Conservation (phyloP, 2,329 filamentous ascomycete genomes). For the Penicillium sumatraense region DNA sequence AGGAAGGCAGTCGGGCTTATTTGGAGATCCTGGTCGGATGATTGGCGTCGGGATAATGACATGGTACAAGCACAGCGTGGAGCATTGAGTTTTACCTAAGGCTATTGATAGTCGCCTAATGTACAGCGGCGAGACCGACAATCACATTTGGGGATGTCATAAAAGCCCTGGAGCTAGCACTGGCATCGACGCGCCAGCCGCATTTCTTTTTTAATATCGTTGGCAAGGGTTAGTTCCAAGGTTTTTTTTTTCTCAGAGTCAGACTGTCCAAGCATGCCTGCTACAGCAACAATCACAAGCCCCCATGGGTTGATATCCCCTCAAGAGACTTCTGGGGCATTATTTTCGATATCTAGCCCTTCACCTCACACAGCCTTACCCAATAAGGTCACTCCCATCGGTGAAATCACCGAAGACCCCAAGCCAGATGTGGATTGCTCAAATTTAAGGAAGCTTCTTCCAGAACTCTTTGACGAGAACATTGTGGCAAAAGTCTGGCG, state of each 20-base stretch:
- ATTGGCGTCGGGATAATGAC: background rate
- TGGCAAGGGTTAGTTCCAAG: conserved; percentile 1
- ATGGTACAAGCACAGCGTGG: background rate
- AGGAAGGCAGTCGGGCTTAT: background rate
- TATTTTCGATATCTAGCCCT: background rate
- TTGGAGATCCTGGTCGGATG: background rate
- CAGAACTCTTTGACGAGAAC: background rate
- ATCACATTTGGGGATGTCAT: conserved; percentile 3
- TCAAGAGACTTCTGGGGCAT: background rate
- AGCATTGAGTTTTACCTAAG: background rate
- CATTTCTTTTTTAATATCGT: background rate
- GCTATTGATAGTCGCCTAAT: background rate
- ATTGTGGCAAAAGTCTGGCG: conserved; percentile 18
- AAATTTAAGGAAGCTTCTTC: background rate
- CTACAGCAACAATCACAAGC: background rate
- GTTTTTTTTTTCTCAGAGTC: conserved; percentile 18
- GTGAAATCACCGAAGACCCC: background rate
- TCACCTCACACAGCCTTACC: background rate
- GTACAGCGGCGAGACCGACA: conserved; percentile 3
- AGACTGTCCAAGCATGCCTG: background rate
- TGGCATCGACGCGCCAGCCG: background rate
- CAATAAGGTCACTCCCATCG: background rate
- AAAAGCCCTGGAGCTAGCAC: conserved; percentile 4
- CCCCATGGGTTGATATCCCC: background rate
- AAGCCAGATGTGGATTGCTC: background rate